Base-by-base conservation (phyloP, 140 eudicot genomes). In the Cichorium intybus region DNA sequence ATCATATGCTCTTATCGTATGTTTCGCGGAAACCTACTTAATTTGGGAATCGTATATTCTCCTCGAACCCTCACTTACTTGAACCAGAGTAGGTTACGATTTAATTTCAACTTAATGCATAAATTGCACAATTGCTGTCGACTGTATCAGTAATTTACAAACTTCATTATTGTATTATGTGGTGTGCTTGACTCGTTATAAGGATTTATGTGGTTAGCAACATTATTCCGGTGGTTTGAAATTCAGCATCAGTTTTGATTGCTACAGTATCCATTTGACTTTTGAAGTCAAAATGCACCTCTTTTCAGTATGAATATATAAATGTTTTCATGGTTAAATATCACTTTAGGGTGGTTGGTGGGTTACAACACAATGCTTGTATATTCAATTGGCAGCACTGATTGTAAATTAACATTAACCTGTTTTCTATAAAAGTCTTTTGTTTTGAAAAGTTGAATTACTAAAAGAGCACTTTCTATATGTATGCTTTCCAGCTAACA, bases 191-290 rank as follows among this genome's bases (percentile, higher is more conserved):
- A 65, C 20, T 46, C 63, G 31, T 45, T 20, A 55, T 14, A 54
- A 47, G 31, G 24, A 17, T 26, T 57, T 48, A 20, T 65, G 35
- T 34, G 27, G 58, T 49, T 66, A 28, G 64, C 28, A 33, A 24
- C 10, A 21, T 67, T 29, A n/a, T 48, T 74, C 43, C 5, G 8
- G 35, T 65, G 10, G 11, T 35, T 23, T 47, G 48, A 26, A 46
- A 22, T 39, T 35, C 20, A 34, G 21, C 21, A 37, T 37, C 37
- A 24, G 56, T 28, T 37, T 11, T 0, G 31, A 24, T 35, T 48
- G 69, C 62, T 26, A 66, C 22, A 59, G 56, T 66, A 67, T 16
- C n/a, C 4, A 14, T 49, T 66, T 74, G 74, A 51, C 69, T 66
- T 49, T 66, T 31, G 23, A 26, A 74, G 49, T 66, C 74, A 66